Evolutionary conservation across 768 basidiomycete species (phyloP), one percentile per base, ranked within the genome.

Genomic region (Tricholoma sp.): DNA sequence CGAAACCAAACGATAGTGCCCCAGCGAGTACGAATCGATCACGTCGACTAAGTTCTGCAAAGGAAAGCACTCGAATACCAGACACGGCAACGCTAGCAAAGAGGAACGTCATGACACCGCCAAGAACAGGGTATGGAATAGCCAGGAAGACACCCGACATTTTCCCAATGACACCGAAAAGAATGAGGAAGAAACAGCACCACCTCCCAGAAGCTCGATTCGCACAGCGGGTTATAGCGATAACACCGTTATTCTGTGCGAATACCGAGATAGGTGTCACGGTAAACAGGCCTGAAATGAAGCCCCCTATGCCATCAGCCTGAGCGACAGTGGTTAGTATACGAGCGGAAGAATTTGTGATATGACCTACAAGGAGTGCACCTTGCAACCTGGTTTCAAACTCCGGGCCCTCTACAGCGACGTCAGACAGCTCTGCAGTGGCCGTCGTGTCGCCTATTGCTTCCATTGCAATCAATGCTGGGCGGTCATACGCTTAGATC

Each of bases 371-470:
- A 62, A 92, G 74, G 33, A 94, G 76, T 18, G 91, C 92, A 9
- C 91, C 90, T 70, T 92, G 91, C 33, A 94, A 87, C 11, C 91
- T 80, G 0, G 82, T 80, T 68, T 94, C 91, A 67, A 93, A 94
- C 52, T 88, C 82, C 8, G 77, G 76, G 0, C 91, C 92, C 20
- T 82, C 79, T 29, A 94, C 88, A 8, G 76, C 70, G n/a, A 89
- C 75, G 9, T 83, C 81, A 2, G 89, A 92, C 11, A 90, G 88
- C 67, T 94, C 92, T 1, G 87, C 85, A 11, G 86, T 87, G 0
- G 91, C 89, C 1, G 90, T 89, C 61, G 89, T 83, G 62, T 94
- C 91, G 3, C 91, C 91, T 52, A 91, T 92, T 6, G 89, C 86
- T 70, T 93, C 91, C 85, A 93, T 88, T 0, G 86, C 81, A 0